A percentile compares a stretch with the other conserved stretches of the same genome.
These are phyloP conservation scores for Candida boleticola DNA, from an alignment of 805 yeast genomes.

Conservation along the genomic window DNA sequence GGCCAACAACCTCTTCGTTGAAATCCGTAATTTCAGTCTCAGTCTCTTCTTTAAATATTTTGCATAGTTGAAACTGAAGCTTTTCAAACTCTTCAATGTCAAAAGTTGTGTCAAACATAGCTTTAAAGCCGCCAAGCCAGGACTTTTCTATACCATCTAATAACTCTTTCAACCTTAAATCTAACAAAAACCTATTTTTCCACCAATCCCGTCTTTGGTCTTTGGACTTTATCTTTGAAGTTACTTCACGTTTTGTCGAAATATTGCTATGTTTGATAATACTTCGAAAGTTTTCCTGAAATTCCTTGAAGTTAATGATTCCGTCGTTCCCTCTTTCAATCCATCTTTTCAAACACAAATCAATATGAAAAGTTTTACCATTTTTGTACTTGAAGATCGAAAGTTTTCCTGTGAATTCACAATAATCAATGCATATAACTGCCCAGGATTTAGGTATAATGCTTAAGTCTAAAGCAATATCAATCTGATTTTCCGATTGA, in stretches of 20 bases:
- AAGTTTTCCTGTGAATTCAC: conserved; percentile 57
- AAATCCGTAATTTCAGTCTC: too few relatives aligned
- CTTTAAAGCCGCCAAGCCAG: conserved; percentile 79
- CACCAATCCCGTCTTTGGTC: conserved; percentile 78
- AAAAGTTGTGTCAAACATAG: conserved; percentile 46
- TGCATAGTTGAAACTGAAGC: too few relatives aligned
- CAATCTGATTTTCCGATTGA: conserved; percentile 1
- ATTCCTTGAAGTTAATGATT: conserved; percentile 26
- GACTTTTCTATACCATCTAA: conserved; percentile 54
- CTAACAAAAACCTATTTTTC: conserved; percentile 62
- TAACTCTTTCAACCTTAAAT: conserved; percentile 51
- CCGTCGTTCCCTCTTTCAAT: conserved; percentile 44
- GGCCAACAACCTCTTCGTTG: too few relatives aligned
- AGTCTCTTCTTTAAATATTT: too few relatives aligned
- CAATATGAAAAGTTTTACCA: conserved; percentile 44
- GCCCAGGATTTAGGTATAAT: conserved; percentile 50
- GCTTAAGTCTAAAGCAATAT: too few relatives aligned
- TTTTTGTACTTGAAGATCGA: conserved; percentile 46
- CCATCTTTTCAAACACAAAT: conserved; percentile 60
- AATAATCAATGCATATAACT: conserved; percentile 59
- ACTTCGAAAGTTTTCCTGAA: conserved; percentile 25
- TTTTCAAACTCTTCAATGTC: too few relatives aligned
- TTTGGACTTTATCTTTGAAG: conserved; percentile 50
- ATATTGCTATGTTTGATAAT: conserved; percentile 63
- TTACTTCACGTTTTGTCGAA: conserved; percentile 54